Conservation (phyloP, 129 eudicot species). For the Tanacetum coccineum region DNA sequence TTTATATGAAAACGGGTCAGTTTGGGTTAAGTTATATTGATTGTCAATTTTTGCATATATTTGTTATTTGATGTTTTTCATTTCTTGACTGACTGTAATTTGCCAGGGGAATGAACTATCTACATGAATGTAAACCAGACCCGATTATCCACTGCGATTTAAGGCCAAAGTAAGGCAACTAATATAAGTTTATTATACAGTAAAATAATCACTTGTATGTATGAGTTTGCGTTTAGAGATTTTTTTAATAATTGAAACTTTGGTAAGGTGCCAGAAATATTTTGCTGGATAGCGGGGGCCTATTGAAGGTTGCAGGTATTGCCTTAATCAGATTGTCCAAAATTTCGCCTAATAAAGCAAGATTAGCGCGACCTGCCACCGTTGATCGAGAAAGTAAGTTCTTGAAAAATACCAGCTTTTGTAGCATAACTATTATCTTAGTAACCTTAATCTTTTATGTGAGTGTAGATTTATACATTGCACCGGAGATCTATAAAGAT, state of each 20-base stretch:
- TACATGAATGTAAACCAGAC: constrained; percentile 96
- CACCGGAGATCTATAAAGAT: constrained; percentile 80
- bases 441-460: constrained; percentile 20
- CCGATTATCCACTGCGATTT: constrained; percentile 88
- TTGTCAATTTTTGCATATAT: background rate
- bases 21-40: accelerated
- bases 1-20: too few species aligned
- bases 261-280: constrained; percentile 99
- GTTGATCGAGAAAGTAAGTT: constrained; percentile 70
- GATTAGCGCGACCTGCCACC: constrained; percentile 52
- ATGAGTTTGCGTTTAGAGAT: constrained; percentile 25
- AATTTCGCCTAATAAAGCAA: constrained; percentile 69
- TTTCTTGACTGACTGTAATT: constrained; percentile 17
- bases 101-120: constrained; percentile 91
- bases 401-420: constrained; percentile 1
- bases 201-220: constrained; percentile 19
- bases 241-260: constrained; percentile 76
- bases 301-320: constrained; percentile 84
- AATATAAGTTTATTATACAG: constrained; percentile 34
- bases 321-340: constrained; percentile 61
- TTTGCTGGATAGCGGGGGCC: constrained; percentile 95
- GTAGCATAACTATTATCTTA: background rate
- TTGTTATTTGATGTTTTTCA: constrained; percentile 1
- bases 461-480: constrained; percentile 62
- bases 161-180: constrained; percentile 96